Percentiles rank a stretch among this genome's conserved stretches.
These are phyloP conservation scores for Otatea glauca DNA, from an alignment of 176 grass and related monocot species.

Conservation along the genomic window DNA sequence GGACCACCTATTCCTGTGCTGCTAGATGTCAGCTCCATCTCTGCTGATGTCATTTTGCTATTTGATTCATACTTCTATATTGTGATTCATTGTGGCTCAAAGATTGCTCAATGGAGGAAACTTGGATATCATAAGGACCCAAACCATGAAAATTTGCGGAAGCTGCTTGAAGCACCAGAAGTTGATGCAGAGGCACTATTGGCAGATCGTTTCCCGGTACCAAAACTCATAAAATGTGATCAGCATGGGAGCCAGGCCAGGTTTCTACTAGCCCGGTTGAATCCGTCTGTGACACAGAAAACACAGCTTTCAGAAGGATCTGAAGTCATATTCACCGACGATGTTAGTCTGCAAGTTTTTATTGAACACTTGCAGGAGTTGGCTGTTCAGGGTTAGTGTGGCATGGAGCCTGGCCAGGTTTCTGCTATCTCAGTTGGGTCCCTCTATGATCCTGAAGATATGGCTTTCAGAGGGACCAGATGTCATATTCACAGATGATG, in stretches of 20 bases:
- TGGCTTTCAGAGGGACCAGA: slow-evolving; percentile 55
- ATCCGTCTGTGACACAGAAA: slow-evolving; percentile 99
- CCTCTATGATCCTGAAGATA: slow-evolving; percentile 70
- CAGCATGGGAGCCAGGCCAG: slow-evolving; percentile 96
- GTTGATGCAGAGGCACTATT: slow-evolving; percentile 73
- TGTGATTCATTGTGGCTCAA: slow-evolving; percentile 94
- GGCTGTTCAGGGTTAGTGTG: slow-evolving; percentile 78
- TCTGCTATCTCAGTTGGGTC: slow-evolving; percentile 68
- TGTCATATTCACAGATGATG: slow-evolving; percentile 65
- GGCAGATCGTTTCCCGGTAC: slow-evolving; percentile 70
- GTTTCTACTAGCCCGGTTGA: slow-evolving; percentile 86
- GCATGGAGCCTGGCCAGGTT: slow-evolving; percentile 59
- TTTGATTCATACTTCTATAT: slow-evolving; percentile 98
- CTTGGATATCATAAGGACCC: slow-evolving; percentile 85
- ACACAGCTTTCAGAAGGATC: slow-evolving; percentile 82
- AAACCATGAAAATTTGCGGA: slow-evolving; percentile 82
- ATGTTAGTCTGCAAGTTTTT: slow-evolving; percentile 97
- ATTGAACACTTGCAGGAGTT: slow-evolving; percentile 98
- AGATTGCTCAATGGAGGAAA: slow-evolving; percentile 98
- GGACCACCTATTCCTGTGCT: slow-evolving; percentile 96
- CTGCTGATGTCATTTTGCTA: slow-evolving; percentile 93
- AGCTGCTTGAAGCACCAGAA: slow-evolving; percentile 94
- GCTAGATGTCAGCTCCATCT: slow-evolving; percentile 91
- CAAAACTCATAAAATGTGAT: slow-evolving; percentile 93
- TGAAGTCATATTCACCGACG: slow-evolving; percentile 89